phyloP scores from a whole-genome alignment of 805 yeast genomes.

The Torulaspora franciscae region DNA sequence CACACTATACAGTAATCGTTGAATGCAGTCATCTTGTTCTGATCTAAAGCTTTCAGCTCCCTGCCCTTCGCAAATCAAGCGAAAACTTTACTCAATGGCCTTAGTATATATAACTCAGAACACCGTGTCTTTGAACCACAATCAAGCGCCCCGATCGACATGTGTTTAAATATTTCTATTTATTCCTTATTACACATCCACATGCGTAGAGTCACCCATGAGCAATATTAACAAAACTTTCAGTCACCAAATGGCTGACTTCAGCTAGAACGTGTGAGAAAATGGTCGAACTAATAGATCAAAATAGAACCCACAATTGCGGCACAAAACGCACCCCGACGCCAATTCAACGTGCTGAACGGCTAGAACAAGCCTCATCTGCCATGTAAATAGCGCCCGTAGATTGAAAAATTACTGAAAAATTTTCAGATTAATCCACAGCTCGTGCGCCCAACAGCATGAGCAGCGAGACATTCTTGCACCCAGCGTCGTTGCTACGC shows the following conservation, averaged over 20 bases:
- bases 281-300: not conserved
- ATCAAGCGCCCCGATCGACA: constrained; percentile 1
- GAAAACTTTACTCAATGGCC: no score
- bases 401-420: not conserved
- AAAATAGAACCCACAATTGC: constrained; percentile 4
- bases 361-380: constrained; percentile 7
- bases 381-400: constrained; percentile 3
- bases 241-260: constrained; percentile 1
- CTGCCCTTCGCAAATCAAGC: no score
- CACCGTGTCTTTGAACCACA: no score
- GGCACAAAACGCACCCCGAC: constrained; percentile 2
- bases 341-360: constrained; percentile 2
- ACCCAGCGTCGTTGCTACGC: not conserved
- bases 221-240: not conserved
- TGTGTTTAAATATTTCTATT: constrained; percentile 2
- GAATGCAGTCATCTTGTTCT: constrained; percentile 32
- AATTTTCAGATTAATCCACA: not conserved
- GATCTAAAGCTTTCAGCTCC: not conserved
- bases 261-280: constrained; percentile 3
- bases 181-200: constrained; percentile 2
- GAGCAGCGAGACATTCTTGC: not conserved
- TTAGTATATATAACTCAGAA: no score
- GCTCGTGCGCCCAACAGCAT: not conserved
- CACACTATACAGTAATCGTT: constrained; percentile 57
- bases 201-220: constrained; percentile 2